Evolutionary conservation across 148 eudicot species (phyloP).

Genomic region (Bassia scoparia): DNA sequence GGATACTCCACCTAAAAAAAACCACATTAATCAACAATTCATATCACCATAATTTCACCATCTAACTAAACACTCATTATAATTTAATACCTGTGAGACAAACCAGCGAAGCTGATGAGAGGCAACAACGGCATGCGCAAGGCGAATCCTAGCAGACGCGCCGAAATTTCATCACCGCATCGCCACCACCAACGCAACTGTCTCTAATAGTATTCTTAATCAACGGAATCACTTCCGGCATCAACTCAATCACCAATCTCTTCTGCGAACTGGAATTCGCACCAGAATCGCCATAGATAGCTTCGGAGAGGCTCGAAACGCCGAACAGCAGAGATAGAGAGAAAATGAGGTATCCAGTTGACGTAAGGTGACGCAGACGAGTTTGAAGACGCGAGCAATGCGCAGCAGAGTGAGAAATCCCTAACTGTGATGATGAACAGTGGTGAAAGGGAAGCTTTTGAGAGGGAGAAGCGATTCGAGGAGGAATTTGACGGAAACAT

Average conservation of each 20-base stretch:
- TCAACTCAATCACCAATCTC: conserved; percentile 59
- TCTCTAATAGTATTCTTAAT: conserved; percentile 65
- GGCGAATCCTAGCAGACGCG: conserved; percentile 73
- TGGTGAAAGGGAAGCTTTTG: conserved; percentile 16
- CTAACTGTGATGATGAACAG: conserved; percentile 29
- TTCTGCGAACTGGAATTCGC: conserved; percentile 37
- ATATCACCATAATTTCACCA: background rate
- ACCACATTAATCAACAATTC: conserved; percentile 3
- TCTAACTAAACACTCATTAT: background rate
- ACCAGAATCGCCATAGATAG: conserved; percentile 23
- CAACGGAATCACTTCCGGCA: conserved; percentile 60
- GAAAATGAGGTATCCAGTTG: conserved; percentile 57
- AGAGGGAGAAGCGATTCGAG: conserved; percentile 62
- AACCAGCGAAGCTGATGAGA: conserved; percentile 85
- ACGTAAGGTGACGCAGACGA: conserved; percentile 40
- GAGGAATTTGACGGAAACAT: conserved; percentile 59
- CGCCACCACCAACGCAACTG: conserved; percentile 53
- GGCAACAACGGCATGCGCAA: conserved; percentile 72
- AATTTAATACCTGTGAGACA: conserved; percentile 60
- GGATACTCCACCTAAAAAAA: conserved; percentile 51
- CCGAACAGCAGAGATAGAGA: conserved; percentile 45
- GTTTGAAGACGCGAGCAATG: conserved; percentile 50
- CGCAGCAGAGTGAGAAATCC: conserved; percentile 60
- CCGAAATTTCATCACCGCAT: conserved; percentile 57
- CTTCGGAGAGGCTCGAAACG: conserved; percentile 44